These are phyloP conservation scores for Fragilaria crotonensis DNA, from an alignment of 108 stramenopile genomes.

Conservation along the genomic window DNA sequence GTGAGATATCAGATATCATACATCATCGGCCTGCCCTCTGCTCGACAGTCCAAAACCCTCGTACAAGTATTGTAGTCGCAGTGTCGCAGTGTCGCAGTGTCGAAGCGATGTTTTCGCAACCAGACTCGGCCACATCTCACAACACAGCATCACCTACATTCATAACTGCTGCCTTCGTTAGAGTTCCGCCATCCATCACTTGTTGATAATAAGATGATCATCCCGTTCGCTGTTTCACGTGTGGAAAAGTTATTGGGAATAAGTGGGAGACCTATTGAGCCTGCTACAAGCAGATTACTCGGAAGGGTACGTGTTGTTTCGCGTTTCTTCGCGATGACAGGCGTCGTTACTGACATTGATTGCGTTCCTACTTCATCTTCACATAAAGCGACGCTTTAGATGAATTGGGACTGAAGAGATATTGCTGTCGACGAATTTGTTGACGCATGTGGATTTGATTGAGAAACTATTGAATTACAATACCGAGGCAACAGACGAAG, in stretches of 20 bases:
- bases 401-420: conserved; percentile 94
- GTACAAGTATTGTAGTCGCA: not conserved
- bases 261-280: conserved; percentile 99
- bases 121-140: too few relatives aligned
- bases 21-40: too few relatives aligned
- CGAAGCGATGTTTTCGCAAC: not conserved
- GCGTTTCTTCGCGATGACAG: not conserved
- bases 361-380: not conserved
- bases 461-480: conserved; percentile 99
- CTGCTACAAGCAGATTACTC: conserved; percentile 91
- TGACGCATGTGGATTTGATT: conserved; percentile 99
- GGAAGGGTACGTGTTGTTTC: conserved; percentile 66
- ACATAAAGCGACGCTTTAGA: conserved; percentile 95
- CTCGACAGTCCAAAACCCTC: too few relatives aligned
- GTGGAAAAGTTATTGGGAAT: conserved; percentile 98
- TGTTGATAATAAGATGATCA: too few relatives aligned
- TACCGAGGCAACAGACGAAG: conserved; percentile 75
- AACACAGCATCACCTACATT: not conserved
- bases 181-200: too few relatives aligned
- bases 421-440: conserved; percentile 99
- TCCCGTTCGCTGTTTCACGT: conserved; percentile 99
- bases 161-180: not conserved
- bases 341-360: not conserved
- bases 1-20: too few relatives aligned
- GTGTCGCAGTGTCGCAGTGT: not conserved